Base-by-base conservation (phyloP, 2,329 filamentous ascomycete species). In the Acrodontium crateriforme region DNA sequence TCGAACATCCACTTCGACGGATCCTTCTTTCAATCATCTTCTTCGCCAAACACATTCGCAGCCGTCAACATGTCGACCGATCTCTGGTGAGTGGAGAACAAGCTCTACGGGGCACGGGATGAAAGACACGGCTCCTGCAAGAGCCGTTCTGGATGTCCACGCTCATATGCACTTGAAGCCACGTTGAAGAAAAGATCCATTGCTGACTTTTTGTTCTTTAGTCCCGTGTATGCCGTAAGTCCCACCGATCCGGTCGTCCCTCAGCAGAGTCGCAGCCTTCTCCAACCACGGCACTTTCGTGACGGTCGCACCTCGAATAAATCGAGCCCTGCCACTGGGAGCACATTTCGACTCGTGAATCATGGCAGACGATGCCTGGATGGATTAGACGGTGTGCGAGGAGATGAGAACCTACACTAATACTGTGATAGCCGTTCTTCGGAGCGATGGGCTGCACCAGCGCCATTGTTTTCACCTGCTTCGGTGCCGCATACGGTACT, bases 141-240 rank as follows among this genome's bases (percentile, higher is more conserved):
- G n/a, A n/a, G n/a, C n/a, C n/a, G n/a, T n/a, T n/a, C n/a, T n/a
- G n/a, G n/a, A n/a, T n/a, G n/a, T n/a, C n/a, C n/a, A n/a, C n/a
- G n/a, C n/a, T n/a, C n/a, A n/a, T n/a, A n/a, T n/a, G n/a, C n/a
- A n/a, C n/a, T n/a, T n/a, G n/a, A n/a, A n/a, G n/a, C n/a, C n/a
- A n/a, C n/a, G n/a, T n/a, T n/a, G n/a, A n/a, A n/a, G n/a, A 4
- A 22, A n/a, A 22, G 20, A 10, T 22, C 20, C 5, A 22, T 22
- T 35, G 39, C 45, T 49, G 26, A 49, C 38, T 23, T 8, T 20
- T 9, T 35, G 38, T 41, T 38, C 33, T 33, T 27, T 54, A 98
- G 87, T 69, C 87, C 87, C 65, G 87, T 92, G 55, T 98, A 95
- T 69, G 83, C 89, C 72, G 89, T 95, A 74, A 83, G 87, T 93